Evolutionary conservation across 345 rosid genomes (phyloP), one percentile per base, ranked within the genome.

Genomic region (Microthlaspi erraticum): DNA sequence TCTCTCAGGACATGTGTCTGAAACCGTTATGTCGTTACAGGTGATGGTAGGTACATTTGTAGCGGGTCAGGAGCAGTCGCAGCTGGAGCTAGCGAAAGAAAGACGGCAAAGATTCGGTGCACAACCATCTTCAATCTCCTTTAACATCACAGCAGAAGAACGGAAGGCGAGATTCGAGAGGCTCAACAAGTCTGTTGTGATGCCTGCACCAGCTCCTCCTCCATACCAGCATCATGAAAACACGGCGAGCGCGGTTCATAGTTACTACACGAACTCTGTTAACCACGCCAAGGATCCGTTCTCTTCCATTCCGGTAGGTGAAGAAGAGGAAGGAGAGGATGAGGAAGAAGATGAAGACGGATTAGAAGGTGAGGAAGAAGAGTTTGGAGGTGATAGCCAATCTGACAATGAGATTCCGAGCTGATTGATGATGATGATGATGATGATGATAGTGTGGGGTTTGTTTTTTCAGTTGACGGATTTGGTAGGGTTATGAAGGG

Each of bases 321-420:
- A 14, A 43, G 77, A 12, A 1, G 68, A 12, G n/a, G 70, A 39
- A 32, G 72, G 32, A 0, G 74, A 43, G 1, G 77, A 75, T 12
- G 75, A 75, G 6, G 79, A 69, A 38, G 71, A 50, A 39, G 79
- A 69, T 10, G 79, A 62, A 1, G 54, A 62, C 10, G 79, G 63
- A 18, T 44, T 68, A 75, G 79, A 61, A 53, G 75, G 45, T 26
- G 79, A 75, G 8, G 75, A 63, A 0, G 79, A 69, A 29, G 79
- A 69, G 0, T 62, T 54, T 5, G 75, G 79, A 61, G 79, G 65
- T 1, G 70, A 68, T 76, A 76, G 75, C 75, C 75, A 76, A 57
- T 76, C 79, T 41, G 79, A 76, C 61, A 49, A 70, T 8, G 79
- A 76, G 74, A 56, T 76, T 39, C 75, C 43, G 12, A 76, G 79